Conservation (phyloP, 495 filamentous ascomycete species). For the Neurospora tetrasperma region DNA sequence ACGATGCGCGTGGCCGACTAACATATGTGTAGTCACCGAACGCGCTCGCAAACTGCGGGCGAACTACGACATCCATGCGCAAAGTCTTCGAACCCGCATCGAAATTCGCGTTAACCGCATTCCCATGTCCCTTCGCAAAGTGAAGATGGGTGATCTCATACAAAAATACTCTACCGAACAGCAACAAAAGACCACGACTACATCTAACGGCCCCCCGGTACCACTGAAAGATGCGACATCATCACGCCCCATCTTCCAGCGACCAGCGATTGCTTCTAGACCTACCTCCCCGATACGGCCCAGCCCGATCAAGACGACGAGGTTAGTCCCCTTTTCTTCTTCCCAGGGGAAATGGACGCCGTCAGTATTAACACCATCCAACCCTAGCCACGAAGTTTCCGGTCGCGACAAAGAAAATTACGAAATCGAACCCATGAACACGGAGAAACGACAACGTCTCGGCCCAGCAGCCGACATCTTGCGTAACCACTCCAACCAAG, state of each 20-base stretch:
- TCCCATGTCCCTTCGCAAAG: constrained; percentile 64
- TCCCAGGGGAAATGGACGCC: background rate
- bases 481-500: constrained; percentile 32
- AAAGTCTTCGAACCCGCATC: constrained; percentile 72
- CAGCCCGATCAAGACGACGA: constrained; percentile 45
- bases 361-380: background rate
- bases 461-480: constrained; percentile 12
- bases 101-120: constrained; percentile 95
- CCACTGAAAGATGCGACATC: constrained; percentile 23
- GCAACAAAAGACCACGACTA: constrained; percentile 9
- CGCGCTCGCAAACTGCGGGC: constrained; percentile 82
- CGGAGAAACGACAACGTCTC: constrained; percentile 33
- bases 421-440: constrained; percentile 40
- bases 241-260: constrained; percentile 8
- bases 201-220: constrained; percentile 18
- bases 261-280: background rate
- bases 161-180: constrained; percentile 28
- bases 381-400: constrained; percentile 49
- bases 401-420: constrained; percentile 70
- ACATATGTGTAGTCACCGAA: constrained; percentile 61
- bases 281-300: constrained; percentile 18
- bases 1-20: constrained; percentile 8
- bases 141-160: constrained; percentile 75
- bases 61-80: constrained; percentile 79
- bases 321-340: constrained; percentile 36